phyloP scores from a whole-genome alignment of 2,329 filamentous ascomycete genomes.

The Sporothrix pallida region DNA sequence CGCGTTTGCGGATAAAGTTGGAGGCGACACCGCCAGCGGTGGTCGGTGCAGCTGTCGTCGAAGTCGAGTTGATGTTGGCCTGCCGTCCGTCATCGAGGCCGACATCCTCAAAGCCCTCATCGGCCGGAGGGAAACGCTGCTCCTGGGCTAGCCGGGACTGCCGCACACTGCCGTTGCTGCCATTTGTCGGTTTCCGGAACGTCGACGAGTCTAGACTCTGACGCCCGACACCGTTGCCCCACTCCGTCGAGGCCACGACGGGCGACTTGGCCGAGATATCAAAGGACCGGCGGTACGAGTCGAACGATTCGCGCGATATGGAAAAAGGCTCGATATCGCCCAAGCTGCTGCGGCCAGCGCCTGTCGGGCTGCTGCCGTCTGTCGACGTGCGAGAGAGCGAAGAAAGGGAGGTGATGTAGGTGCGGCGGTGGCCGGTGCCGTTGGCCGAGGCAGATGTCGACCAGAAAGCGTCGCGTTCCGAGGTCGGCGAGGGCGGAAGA shows the following conservation, averaged over 20 bases:
- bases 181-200: background rate
- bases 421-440: conserved; percentile 25
- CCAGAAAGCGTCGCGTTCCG: conserved; percentile 85
- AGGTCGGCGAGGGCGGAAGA: conserved; percentile 86
- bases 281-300: conserved; percentile 94
- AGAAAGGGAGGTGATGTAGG: conserved; percentile 20
- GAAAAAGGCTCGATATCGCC: conserved; percentile 91
- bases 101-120: conserved; percentile 89
- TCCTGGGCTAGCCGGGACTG: conserved; percentile 58
- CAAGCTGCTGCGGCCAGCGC: conserved; percentile 51
- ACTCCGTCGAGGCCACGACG: conserved; percentile 60
- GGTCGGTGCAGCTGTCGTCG: conserved; percentile 34
- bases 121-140: conserved; percentile 59
- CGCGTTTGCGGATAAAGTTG: conserved; percentile 66
- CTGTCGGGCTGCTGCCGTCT: conserved; percentile 50
- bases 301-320: conserved; percentile 95
- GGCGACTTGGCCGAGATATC: conserved; percentile 91
- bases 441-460: conserved; percentile 2
- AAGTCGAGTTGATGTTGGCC: conserved; percentile 52
- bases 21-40: conserved; percentile 38
- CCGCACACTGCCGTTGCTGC: conserved; percentile 48
- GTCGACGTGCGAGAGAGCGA: conserved; percentile 61
- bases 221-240: conserved; percentile 58
- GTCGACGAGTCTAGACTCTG: conserved; percentile 79
- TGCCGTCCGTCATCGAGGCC: conserved; percentile 74